Base-by-base conservation (phyloP, 305 asterid genomes). In the Striga hermonthica region DNA sequence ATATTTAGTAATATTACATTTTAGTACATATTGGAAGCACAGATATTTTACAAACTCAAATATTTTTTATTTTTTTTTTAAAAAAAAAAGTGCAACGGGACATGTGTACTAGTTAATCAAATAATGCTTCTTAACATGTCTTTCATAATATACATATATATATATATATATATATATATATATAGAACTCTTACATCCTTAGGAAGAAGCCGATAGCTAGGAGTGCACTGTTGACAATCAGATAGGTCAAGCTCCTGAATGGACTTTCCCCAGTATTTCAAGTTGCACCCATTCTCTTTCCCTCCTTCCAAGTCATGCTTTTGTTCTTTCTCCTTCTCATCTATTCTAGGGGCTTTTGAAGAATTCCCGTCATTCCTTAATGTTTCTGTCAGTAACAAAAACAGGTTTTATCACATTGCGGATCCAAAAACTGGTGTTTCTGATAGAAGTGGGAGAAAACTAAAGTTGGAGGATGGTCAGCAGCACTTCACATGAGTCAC, bases 181-280 rank as follows among this genome's bases (percentile, higher is more conserved):
- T 55, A 65, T 67, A 64, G 22, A 28, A 43, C 41, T 57, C 89
- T 61, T 80, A 95, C 99, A 79, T 95, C 98, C 38, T 91, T 96
- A 13, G 99, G 99, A 77, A 95, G 98, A 82, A 91, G 96, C 65
- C 98, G 85, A 74, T 95, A 95, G 73, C 99, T 95, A 66, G 98
- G 98, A 75, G 89, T 80, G 90, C 99, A 95, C 35, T 92, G 78
- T 63, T 84, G 73, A 75, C 98, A 87, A 68, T 81, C 71, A 58
- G 99, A 84, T 64, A 95, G 97, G 75, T 95, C 99, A 71, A 95
- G 96, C 84, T 95, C 99, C 69, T 95, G 96, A 75, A 95, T 87
- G 73, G 99, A 91, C 81, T 95, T 95, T 71, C 91, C 96, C 86
- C 85, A 95, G 77, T 91, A 91, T 71, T 95, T 95, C 59, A 74